Base-by-base conservation (phyloP, 805 yeast genomes). In the Wickerhamiella allomyrinae region DNA sequence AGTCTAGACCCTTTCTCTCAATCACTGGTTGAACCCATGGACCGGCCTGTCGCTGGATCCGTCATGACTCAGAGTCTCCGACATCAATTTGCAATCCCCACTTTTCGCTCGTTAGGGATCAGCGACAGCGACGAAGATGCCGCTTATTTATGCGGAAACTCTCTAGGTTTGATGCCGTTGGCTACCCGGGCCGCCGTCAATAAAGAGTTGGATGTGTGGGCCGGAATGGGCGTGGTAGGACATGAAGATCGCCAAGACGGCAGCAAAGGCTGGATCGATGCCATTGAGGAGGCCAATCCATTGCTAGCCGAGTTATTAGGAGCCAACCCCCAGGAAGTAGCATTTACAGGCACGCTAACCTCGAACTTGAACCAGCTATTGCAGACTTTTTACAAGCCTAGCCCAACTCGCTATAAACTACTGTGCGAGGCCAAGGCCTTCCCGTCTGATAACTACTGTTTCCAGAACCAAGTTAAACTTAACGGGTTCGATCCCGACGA, bases 381-480 rank as follows among this genome's bases (percentile, higher is more conserved):
- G 45, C 62, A 76, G 6, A 69, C 83, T 10, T 87, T 89, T 56
- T 87, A 84, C 61, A 69, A 67, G 49, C 95, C 95, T 0, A 48
- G 52, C 1, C 10, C 34, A 3, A 56, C 50, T 3, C 70, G 77
- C 49, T 68, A 70, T 46, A 84, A 84, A 64, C 81, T 87, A 34
- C 56, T 87, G 48, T 82, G 82, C 57, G 97, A 87, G 55, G 76
- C 76, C 51, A 80, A 78, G 44, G 89, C 96, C 0, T 87, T 87
- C 55, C 96, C 97, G 0, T 82, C 94, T 0, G 97, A 87, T 58
- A 82, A 73, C 62, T 87, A 86, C 61, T 89, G 95, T 2, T 74
- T 87, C 49, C 69, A 71, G 48, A 82, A 83, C 54, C 77, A 82
- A 57, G 84, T 74, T 21, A 67, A 67, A 55, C 58, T 85, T 37